Evolutionary conservation across 257 asterid genomes (phyloP), one percentile per base, ranked within the genome.

Genomic region (Scutellaria galericulata): DNA sequence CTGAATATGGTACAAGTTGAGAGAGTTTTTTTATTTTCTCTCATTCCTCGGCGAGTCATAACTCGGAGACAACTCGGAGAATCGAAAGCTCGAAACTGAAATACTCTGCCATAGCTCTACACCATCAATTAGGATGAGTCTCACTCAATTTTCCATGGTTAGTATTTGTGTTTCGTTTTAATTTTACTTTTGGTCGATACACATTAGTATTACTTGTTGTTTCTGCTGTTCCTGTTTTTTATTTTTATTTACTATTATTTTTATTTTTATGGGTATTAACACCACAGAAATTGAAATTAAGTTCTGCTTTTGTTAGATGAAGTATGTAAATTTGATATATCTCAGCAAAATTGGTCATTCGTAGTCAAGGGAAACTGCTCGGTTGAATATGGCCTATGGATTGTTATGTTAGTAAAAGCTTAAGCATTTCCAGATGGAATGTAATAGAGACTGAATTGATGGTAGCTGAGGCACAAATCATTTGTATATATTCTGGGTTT

Each of bases 81-180:
- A 31, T 47, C 5, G 61, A 6, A 20, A 14, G 5, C 18, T 59
- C 18, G 54, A 61, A 50, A 51, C 51, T 22, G 48, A 13, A 37
- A 6, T 14, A 40, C 24, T n/a, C 46, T 18, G 22, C 12, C 48
- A 24, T 27, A 14, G 50, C 53, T 41, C 53, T 7, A 18, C 64
- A 37, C 55, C 78, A 24, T 24, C 27, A 64, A 63, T 15, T 64
- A 69, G 67, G 67, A 89, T 89, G 96, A 86, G 80, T 79, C 73
- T 72, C 68, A 80, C 86, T 14, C 79, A 87, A 60, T 89, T 85
- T 53, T 80, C 96, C 40, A 89, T 89, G 96, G 93, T 89, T 46
- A 78, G 79, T 37, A n/a, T 60, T 68, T 63, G 46, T 47, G 20
- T 57, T 27, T 47, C 59, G 13, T 14, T 51, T 27, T 41, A 31